phyloP scores from a whole-genome alignment of 2,329 filamentous ascomycete genomes.

The Bipolaris victoriae region DNA sequence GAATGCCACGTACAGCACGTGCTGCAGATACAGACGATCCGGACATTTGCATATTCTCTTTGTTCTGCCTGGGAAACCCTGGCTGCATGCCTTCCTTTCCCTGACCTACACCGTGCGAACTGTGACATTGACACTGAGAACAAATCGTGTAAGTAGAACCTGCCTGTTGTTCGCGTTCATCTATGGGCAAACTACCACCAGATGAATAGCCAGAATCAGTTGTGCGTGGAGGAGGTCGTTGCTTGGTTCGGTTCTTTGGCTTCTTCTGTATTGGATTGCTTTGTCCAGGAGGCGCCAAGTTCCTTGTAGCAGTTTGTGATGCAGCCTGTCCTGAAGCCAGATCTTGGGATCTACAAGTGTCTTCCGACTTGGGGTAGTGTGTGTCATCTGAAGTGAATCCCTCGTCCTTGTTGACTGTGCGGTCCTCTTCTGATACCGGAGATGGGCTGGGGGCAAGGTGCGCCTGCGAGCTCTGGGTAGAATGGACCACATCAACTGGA shows the following conservation, averaged over 20 bases:
- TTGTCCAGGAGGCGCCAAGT: slow-evolving; percentile 11
- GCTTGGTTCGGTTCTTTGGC: slow-evolving; percentile 9
- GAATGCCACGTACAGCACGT: background rate
- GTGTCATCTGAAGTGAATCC: background rate
- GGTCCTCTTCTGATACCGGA: background rate
- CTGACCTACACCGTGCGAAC: background rate
- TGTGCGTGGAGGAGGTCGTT: slow-evolving; percentile 38
- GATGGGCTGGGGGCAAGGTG: slow-evolving; percentile 39
- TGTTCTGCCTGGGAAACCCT: background rate
- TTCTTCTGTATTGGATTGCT: slow-evolving; percentile 4
- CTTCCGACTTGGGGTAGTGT: slow-evolving; percentile 10
- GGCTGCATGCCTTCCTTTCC: background rate
- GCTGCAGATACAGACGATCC: background rate
- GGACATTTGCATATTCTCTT: background rate
- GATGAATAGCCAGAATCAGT: slow-evolving; percentile 51
- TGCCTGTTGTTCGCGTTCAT: slow-evolving; percentile 18
- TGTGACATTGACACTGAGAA: slow-evolving; percentile 14
- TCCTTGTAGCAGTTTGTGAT: slow-evolving; percentile 8
- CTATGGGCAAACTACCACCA: slow-evolving; percentile 36
- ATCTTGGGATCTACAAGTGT: slow-evolving; percentile 32
- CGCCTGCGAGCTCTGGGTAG: slow-evolving; percentile 40
- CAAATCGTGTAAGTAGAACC: slow-evolving; percentile 8
- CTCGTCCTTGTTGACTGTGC: slow-evolving; percentile 9
- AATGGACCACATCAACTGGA: slow-evolving; percentile 27
- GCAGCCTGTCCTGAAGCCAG: slow-evolving; percentile 26